A percentile compares a stretch with the other conserved stretches of the same genome.
Conservation (phyloP, 2,329 filamentous ascomycete species). For the Colletotrichum brevisporum region DNA sequence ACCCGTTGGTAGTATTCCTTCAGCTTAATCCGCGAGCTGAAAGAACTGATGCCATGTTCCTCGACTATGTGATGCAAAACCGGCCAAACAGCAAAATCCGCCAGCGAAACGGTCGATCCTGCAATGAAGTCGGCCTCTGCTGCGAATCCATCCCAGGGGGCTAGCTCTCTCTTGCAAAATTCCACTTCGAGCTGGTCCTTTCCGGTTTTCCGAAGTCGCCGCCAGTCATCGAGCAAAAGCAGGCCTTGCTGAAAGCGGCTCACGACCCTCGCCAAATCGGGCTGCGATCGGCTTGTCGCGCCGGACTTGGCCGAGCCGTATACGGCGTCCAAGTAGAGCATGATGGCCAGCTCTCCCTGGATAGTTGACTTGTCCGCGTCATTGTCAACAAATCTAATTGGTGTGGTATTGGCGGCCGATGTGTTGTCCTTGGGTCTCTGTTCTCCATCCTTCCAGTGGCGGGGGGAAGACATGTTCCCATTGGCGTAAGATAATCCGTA, state of each 20-base stretch:
- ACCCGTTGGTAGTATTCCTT: constrained; percentile 55
- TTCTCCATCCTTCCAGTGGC: constrained; percentile 46
- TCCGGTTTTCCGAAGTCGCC: constrained; percentile 35
- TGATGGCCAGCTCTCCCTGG: constrained; percentile 65
- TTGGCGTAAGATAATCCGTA: constrained; percentile 61
- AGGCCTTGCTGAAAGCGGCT: constrained; percentile 60
- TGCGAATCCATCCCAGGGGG: constrained; percentile 57
- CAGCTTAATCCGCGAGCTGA: constrained; percentile 51
- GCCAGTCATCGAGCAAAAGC: constrained; percentile 55
- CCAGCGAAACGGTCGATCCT: constrained; percentile 57
- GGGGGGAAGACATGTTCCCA: constrained; percentile 55
- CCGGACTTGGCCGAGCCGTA: constrained; percentile 55
- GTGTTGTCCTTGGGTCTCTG: constrained; percentile 33
- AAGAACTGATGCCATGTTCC: constrained; percentile 48
- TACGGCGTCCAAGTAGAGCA: constrained; percentile 73
- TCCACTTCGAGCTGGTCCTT: constrained; percentile 40
- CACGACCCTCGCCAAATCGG: constrained; percentile 53
- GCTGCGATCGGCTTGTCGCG: constrained; percentile 43
- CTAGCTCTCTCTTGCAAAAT: constrained; percentile 51
- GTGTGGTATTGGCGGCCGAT: constrained; percentile 43
- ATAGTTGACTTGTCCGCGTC: constrained; percentile 62
- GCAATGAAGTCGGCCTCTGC: constrained; percentile 61
- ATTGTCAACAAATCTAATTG: constrained; percentile 69
- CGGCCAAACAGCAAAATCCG: constrained; percentile 72
- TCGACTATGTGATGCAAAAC: constrained; percentile 62